Conservation (phyloP, 768 basidiomycete genomes). For the Megacollybia marginata region DNA sequence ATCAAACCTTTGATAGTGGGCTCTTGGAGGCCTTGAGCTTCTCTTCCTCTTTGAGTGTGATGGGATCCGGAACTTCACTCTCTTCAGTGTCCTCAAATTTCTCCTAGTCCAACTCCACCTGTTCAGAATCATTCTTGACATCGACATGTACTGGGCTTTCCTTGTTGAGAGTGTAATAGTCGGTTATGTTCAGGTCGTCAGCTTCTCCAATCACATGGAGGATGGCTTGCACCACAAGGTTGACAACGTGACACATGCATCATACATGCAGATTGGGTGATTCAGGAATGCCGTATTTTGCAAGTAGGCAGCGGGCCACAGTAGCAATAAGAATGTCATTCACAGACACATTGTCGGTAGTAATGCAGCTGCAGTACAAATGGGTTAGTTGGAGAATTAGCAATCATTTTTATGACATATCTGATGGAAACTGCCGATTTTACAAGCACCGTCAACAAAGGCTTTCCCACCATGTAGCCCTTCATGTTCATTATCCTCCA, state of each 20-base stretch:
- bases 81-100: background rate
- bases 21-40: background rate
- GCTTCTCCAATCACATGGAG: background rate
- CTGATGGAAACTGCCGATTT: too few species aligned
- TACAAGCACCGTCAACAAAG: background rate
- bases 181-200: too few species aligned
- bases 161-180: background rate
- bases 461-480: background rate
- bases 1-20: background rate
- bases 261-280: background rate
- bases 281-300: background rate
- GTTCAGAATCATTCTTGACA: background rate
- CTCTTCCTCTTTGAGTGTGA: background rate
- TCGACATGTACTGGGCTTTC: background rate
- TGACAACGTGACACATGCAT: background rate
- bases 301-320: background rate
- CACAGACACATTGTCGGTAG: background rate
- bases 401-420: background rate
- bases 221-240: background rate
- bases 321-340: background rate
- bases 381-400: background rate
- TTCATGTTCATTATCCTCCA: background rate
- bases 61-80: too few species aligned
- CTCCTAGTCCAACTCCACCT: background rate
- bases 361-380: too few species aligned